A percentile compares a stretch with the other conserved stretches of the same genome.
Evolutionary conservation across 2,329 filamentous ascomycete species (phyloP).

Genomic region (Huntiella decipiens): DNA sequence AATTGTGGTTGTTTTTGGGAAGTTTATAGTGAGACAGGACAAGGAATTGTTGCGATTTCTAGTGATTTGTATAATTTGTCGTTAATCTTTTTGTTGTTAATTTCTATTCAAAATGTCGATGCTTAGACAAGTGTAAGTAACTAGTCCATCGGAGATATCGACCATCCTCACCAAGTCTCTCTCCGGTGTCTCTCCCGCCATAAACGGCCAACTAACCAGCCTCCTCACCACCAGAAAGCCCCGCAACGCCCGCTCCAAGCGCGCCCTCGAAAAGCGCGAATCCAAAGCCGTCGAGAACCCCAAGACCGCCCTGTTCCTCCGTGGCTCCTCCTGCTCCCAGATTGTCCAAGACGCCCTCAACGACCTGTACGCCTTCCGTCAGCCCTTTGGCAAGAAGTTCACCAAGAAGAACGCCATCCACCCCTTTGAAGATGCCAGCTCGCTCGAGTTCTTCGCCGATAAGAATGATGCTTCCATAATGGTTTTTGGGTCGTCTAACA

Average conservation of each 20-base stretch:
- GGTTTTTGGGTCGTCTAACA: constrained; percentile 67
- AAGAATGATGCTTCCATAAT: constrained; percentile 88
- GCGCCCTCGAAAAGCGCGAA: constrained; percentile 80
- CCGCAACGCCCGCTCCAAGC: constrained; percentile 70
- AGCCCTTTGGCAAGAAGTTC: constrained; percentile 74
- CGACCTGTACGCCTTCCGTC: constrained; percentile 70
- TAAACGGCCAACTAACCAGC: not conserved
- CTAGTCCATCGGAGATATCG: not conserved
- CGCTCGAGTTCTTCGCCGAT: constrained; percentile 83
- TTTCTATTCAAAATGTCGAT: constrained; percentile 9
- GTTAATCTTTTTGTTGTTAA: constrained; percentile 1
- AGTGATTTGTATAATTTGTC: constrained; percentile 1
- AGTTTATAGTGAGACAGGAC: not conserved
- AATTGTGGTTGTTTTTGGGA: constrained; percentile 4
- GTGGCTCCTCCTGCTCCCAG: constrained; percentile 69
- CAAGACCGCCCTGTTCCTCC: constrained; percentile 76
- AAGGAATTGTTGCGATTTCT: not conserved
- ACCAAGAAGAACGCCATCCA: constrained; percentile 93
- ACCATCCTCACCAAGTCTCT: not conserved
- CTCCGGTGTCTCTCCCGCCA: not conserved
- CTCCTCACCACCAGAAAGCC: constrained; percentile 29
- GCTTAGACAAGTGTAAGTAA: constrained; percentile 11
- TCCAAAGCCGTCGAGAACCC: constrained; percentile 79
- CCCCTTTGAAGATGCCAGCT: constrained; percentile 77
- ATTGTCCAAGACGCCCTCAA: constrained; percentile 65